Percentiles rank a stretch among this genome's conserved stretches.
Conservation (phyloP, 140 eudicot species). For the Oenanthe javanica region DNA sequence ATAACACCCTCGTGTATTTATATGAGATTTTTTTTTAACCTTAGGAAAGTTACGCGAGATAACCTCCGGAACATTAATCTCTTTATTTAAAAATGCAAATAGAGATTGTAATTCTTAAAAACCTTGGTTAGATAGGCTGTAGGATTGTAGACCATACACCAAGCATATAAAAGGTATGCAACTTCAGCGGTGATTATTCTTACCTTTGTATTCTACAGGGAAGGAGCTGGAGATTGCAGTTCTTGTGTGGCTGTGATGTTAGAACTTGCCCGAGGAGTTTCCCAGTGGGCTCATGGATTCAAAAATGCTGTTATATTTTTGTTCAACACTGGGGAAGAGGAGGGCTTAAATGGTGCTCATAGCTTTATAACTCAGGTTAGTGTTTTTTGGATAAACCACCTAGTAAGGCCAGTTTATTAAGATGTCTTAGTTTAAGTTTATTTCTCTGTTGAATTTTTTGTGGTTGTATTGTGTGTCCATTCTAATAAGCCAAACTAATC, state of each 20-base stretch:
- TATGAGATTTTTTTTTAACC: no score
- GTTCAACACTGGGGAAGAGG: slow-evolving; percentile 96
- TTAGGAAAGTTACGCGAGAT: no score
- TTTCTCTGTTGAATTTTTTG: not conserved
- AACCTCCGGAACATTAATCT: no score
- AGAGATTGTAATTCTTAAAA: not conserved
- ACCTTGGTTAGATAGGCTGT: not conserved
- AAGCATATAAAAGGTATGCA: not conserved
- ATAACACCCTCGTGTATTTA: no score
- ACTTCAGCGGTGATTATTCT: not conserved
- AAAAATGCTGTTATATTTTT: slow-evolving; percentile 79
- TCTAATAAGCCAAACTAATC: not conserved
- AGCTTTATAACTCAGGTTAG: slow-evolving; percentile 95
- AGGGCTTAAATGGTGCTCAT: slow-evolving; percentile 96
- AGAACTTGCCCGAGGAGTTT: slow-evolving; percentile 92
- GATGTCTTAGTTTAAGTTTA: not conserved
- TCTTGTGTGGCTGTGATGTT: slow-evolving; percentile 96
- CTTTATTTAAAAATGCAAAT: not conserved
- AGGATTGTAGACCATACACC: not conserved
- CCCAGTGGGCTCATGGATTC: slow-evolving; percentile 98
- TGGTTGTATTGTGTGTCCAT: not conserved
- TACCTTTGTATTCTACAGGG: slow-evolving; percentile 41
- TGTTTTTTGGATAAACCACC: slow-evolving; percentile 3
- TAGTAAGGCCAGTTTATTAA: not conserved
- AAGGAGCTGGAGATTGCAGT: slow-evolving; percentile 99